A percentile compares a stretch with the other conserved stretches of the same genome.
Conservation (phyloP, 495 filamentous ascomycete genomes). For the Pyronema omphalodes region DNA sequence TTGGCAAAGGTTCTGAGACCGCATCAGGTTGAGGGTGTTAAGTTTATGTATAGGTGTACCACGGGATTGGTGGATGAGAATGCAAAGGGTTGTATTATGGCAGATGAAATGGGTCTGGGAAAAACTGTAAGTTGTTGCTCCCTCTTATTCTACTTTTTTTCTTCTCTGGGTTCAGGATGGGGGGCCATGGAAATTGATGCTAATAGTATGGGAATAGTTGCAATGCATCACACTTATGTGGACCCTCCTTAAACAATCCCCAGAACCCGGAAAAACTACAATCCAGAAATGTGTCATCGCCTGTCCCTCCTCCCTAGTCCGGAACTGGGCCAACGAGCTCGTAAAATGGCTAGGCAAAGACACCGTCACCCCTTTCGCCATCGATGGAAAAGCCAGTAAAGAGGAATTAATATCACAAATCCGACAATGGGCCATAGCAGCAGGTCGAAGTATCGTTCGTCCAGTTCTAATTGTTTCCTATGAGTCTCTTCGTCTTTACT, state of each 20-base stretch:
- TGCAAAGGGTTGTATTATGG: constrained; percentile 98
- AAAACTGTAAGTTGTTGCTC: constrained; percentile 52
- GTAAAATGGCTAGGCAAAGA: constrained; percentile 91
- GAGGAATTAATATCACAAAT: constrained; percentile 77
- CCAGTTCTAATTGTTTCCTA: constrained; percentile 99
- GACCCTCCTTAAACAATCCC: constrained; percentile 89
- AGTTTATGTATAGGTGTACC: constrained; percentile 87
- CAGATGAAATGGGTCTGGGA: constrained; percentile 95
- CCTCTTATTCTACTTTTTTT: neutral
- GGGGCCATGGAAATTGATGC: neutral
- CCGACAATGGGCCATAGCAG: constrained; percentile 85
- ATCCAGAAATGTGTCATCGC: constrained; percentile 98
- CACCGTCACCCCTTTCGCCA: constrained; percentile 81
- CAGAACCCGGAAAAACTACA: constrained; percentile 77
- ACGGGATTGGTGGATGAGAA: constrained; percentile 87
- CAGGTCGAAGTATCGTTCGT: constrained; percentile 70
- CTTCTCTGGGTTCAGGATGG: neutral
- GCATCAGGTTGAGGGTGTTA: constrained; percentile 96
- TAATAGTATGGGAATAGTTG: constrained; percentile 25
- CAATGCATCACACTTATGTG: constrained; percentile 77
- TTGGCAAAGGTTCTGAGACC: constrained; percentile 82
- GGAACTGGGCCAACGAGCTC: constrained; percentile 94
- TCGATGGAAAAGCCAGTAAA: constrained; percentile 92
- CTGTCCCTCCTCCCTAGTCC: constrained; percentile 91
- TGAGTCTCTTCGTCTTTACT: constrained; percentile 81